Evolutionary conservation across 1,139 yeast species (phyloP).

Genomic region (Hemisphaericaspora subhashii): DNA sequence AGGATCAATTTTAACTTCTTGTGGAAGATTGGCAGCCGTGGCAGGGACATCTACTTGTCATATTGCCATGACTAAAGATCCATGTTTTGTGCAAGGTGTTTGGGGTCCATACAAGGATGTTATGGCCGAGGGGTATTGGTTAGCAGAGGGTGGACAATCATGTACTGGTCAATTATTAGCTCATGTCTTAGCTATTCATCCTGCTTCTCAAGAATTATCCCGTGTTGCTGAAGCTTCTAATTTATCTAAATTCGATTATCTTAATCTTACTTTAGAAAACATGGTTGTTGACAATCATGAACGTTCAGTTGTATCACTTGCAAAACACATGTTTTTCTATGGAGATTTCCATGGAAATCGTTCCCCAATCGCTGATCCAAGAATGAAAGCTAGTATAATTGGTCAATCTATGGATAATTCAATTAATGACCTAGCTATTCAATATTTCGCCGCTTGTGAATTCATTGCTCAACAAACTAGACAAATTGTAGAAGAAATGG

Average conservation of each 20-base stretch:
- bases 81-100: slow-evolving; percentile 91
- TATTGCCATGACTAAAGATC: slow-evolving; percentile 79
- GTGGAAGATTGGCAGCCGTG: slow-evolving; percentile 92
- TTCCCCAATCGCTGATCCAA: slow-evolving; percentile 93
- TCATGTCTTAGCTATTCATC: slow-evolving; percentile 87
- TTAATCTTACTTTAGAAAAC: slow-evolving; percentile 72
- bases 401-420: slow-evolving; percentile 93
- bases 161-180: slow-evolving; percentile 94
- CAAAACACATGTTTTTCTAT: slow-evolving; percentile 83
- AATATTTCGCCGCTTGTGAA: slow-evolving; percentile 91
- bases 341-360: slow-evolving; percentile 97
- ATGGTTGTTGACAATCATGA: slow-evolving; percentile 55
- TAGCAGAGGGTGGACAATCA: slow-evolving; percentile 99
- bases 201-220: slow-evolving; percentile 74
- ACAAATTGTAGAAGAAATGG: slow-evolving; percentile 87
- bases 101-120: slow-evolving; percentile 99
- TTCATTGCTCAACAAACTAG: slow-evolving; percentile 97
- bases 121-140: slow-evolving; percentile 84
- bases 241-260: slow-evolving; percentile 76
- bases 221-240: slow-evolving; percentile 63
- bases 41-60: slow-evolving; percentile 99
- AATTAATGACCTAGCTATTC: slow-evolving; percentile 78
- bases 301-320: slow-evolving; percentile 76
- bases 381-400: slow-evolving; percentile 89
- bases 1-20: slow-evolving; percentile 54